phyloP scores from a whole-genome alignment of 1,284 basidiomycete species.

The Trametes pubescens region DNA sequence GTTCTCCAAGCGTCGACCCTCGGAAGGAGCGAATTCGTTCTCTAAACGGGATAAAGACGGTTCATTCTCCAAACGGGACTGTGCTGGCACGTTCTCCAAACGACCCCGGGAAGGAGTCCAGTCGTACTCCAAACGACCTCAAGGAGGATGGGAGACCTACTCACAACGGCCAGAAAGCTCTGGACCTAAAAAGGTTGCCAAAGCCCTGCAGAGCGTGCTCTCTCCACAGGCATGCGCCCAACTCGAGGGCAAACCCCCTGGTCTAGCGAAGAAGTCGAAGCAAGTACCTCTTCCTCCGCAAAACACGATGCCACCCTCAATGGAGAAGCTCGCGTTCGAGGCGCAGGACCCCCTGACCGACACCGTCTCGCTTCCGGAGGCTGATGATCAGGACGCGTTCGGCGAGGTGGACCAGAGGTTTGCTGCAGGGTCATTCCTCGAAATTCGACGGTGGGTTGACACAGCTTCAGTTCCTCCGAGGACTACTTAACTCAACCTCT shows the following conservation, averaged over 20 bases:
- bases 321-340: conserved; percentile 23
- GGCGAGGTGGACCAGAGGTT: conserved; percentile 12
- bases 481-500: conserved; percentile 1
- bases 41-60: too few relatives aligned
- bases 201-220: conserved; percentile 21
- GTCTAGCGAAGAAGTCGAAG: neutral
- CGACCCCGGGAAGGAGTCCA: too few relatives aligned
- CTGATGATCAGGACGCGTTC: conserved; percentile 11
- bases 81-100: too few relatives aligned
- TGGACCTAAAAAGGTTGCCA: neutral
- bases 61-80: too few relatives aligned
- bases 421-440: conserved; percentile 63
- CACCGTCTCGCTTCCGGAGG: neutral
- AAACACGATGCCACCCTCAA: neutral
- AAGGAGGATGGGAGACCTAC: neutral
- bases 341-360: neutral
- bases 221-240: conserved; percentile 25
- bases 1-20: too few relatives aligned
- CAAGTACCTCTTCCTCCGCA: neutral
- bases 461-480: neutral
- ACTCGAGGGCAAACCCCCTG: conserved; percentile 20
- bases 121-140: neutral
- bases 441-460: conserved; percentile 61
- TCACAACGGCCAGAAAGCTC: neutral
- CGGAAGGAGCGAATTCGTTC: too few relatives aligned